Conservation (phyloP, 2,329 filamentous ascomycete genomes). For the Stagonosporopsis rhizophila region DNA sequence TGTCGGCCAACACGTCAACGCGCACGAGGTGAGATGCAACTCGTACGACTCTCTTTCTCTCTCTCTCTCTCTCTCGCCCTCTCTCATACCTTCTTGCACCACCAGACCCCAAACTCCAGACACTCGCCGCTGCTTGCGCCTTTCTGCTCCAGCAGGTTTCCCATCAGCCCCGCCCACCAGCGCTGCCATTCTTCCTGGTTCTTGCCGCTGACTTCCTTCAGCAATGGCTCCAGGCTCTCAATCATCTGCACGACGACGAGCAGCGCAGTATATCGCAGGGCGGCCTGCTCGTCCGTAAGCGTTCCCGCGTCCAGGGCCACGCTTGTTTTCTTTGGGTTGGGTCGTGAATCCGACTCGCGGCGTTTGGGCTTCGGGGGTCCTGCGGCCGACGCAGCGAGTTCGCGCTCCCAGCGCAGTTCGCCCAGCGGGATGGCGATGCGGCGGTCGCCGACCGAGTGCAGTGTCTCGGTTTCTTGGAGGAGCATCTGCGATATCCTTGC, state of each 20-base stretch:
- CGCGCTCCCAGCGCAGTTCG: slow-evolving; percentile 86
- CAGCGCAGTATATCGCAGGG: slow-evolving; percentile 80
- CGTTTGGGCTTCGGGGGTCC: slow-evolving; percentile 51
- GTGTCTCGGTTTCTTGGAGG: slow-evolving; percentile 76
- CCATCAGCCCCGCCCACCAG: slow-evolving; percentile 88
- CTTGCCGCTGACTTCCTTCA: slow-evolving; percentile 84
- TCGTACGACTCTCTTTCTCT: too few species aligned
- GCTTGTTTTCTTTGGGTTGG: slow-evolving; percentile 42
- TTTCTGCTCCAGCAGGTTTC: slow-evolving; percentile 78
- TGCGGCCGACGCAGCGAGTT: slow-evolving; percentile 55
- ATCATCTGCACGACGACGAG: slow-evolving; percentile 83
- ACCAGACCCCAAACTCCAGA: slow-evolving; percentile 72
- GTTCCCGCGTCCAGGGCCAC: slow-evolving; percentile 52
- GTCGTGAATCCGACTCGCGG: slow-evolving; percentile 61
- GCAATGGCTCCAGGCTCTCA: slow-evolving; percentile 80
- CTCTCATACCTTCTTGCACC: slow-evolving; percentile 63
- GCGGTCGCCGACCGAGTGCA: slow-evolving; percentile 74
- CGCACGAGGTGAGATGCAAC: background rate
- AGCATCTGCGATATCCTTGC: slow-evolving; percentile 77
- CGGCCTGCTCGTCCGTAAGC: slow-evolving; percentile 72
- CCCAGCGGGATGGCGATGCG: slow-evolving; percentile 87
- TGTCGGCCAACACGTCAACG: background rate
- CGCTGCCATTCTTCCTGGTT: slow-evolving; percentile 90
- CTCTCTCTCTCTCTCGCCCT: too few species aligned
- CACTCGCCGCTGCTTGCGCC: slow-evolving; percentile 86